Conservation (phyloP, 441 rosid genomes). For the Euphorbia celastroides region DNA sequence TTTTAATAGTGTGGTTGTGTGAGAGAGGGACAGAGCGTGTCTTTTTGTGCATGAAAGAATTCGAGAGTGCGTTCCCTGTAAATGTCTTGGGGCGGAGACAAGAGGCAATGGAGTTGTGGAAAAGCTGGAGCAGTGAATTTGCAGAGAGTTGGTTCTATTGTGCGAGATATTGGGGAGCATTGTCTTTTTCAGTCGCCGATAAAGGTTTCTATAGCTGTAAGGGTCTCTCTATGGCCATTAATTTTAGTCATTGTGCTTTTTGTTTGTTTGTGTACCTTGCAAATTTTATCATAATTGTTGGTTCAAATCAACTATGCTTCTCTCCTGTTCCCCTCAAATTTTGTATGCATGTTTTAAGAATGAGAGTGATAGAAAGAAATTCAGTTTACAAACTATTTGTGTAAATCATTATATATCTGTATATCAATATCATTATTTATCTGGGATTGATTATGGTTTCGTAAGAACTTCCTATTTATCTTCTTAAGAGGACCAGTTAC, state of each 20-base stretch:
- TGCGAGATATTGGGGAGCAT: slow-evolving; percentile 82
- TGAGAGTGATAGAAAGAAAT: neutral
- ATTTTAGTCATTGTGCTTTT: neutral
- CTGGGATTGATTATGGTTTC: slow-evolving; percentile 8
- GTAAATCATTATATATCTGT: neutral
- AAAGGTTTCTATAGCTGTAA: slow-evolving; percentile 70
- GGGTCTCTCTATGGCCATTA: slow-evolving; percentile 20
- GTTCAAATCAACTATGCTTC: neutral
- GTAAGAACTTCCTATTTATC: neutral
- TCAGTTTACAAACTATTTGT: neutral
- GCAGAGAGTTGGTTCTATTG: slow-evolving; percentile 65
- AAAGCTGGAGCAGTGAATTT: slow-evolving; percentile 55
- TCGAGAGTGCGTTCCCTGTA: slow-evolving; percentile 24
- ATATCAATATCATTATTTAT: neutral
- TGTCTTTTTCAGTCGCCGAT: slow-evolving; percentile 71
- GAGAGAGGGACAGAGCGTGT: neutral
- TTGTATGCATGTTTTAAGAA: neutral
- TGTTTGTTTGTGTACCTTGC: neutral
- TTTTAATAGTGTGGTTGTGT: neutral
- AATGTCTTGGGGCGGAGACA: slow-evolving; percentile 57
- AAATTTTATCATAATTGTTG: neutral
- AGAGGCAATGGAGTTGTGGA: slow-evolving; percentile 75
- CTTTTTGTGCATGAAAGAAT: slow-evolving; percentile 15
- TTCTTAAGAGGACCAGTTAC: neutral
- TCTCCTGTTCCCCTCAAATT: neutral